phyloP scores from a whole-genome alignment of 192 early-diverging fungal genomes.

The Obelidium mucronatum region DNA sequence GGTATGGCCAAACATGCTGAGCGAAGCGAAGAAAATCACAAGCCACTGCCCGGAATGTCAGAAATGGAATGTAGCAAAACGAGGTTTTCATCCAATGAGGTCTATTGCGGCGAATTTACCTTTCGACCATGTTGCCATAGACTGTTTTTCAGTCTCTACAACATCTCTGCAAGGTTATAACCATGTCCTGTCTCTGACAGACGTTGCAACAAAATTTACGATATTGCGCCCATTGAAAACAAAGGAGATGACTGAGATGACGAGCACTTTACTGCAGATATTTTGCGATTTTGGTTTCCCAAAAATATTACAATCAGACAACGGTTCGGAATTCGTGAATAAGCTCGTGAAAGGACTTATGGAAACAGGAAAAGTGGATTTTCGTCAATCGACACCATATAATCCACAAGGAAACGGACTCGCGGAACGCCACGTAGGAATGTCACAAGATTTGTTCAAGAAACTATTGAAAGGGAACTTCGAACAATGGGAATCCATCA shows the following conservation, averaged over 20 bases:
- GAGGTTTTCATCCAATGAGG: not conserved
- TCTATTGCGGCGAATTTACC: not conserved
- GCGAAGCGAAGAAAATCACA: not conserved
- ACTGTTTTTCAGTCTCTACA: not conserved
- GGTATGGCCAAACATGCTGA: constrained; percentile 3
- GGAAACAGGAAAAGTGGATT: constrained; percentile 28
- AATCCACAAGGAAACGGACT: constrained; percentile 53
- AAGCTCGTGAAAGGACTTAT: constrained; percentile 32
- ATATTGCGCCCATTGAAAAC: not conserved
- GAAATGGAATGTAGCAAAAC: not conserved
- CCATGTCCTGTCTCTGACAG: not conserved
- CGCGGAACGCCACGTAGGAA: constrained; percentile 49
- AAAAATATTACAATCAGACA: constrained; percentile 38
- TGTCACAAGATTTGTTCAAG: constrained; percentile 29
- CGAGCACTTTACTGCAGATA: not conserved
- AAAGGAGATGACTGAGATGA: not conserved
- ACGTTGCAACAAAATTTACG: constrained; percentile 3
- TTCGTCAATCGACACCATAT: constrained; percentile 48
- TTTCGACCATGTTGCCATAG: not conserved
- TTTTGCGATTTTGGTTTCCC: constrained; percentile 35
- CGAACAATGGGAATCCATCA: constrained; percentile 40
- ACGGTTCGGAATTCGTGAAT: constrained; percentile 59
- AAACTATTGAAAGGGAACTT: constrained; percentile 38
- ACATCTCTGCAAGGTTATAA: not conserved
- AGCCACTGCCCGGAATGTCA: constrained; percentile 1